Conservation (phyloP, 225 moss, liverwort and hornwort genomes). For the Antitrichia curtipendula region DNA sequence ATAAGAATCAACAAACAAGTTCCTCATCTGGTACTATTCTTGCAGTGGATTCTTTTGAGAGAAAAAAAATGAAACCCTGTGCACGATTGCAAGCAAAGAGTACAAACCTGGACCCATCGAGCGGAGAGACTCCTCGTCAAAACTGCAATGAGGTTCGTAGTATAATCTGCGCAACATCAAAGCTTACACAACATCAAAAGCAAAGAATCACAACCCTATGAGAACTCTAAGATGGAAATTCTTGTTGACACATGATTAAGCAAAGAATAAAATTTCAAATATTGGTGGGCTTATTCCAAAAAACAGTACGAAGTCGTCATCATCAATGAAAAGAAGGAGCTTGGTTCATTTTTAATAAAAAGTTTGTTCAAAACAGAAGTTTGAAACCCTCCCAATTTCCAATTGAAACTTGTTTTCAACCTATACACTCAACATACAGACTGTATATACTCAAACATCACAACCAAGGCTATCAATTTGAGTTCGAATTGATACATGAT, state of each 20-base stretch:
- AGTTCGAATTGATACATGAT: not conserved
- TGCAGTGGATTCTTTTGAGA: no score
- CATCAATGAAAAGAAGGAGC: not conserved
- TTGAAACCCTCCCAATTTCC: not conserved
- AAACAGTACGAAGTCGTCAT: not conserved
- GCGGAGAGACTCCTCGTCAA: slow-evolving; percentile 21
- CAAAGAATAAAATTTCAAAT: not conserved
- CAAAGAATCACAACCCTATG: not conserved
- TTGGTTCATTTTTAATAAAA: not conserved
- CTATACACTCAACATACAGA: not conserved
- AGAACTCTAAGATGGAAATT: not conserved
- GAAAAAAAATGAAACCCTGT: not conserved
- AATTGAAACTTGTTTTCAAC: not conserved
- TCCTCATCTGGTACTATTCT: not conserved
- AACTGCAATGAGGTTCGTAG: slow-evolving; percentile 49
- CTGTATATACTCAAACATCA: not conserved
- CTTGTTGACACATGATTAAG: not conserved
- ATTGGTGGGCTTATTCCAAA: not conserved
- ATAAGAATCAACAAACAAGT: not conserved
- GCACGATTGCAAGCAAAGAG: not conserved
- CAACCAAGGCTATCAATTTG: not conserved
- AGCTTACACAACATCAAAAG: not conserved
- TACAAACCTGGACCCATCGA: slow-evolving; percentile 18
- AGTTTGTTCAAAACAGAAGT: not conserved
- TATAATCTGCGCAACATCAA: slow-evolving; percentile 18